Evolutionary conservation across 208 protist genomes (phyloP), one percentile per base, ranked within the genome.

Genomic region (Acanthamoeba triangularis): DNA sequence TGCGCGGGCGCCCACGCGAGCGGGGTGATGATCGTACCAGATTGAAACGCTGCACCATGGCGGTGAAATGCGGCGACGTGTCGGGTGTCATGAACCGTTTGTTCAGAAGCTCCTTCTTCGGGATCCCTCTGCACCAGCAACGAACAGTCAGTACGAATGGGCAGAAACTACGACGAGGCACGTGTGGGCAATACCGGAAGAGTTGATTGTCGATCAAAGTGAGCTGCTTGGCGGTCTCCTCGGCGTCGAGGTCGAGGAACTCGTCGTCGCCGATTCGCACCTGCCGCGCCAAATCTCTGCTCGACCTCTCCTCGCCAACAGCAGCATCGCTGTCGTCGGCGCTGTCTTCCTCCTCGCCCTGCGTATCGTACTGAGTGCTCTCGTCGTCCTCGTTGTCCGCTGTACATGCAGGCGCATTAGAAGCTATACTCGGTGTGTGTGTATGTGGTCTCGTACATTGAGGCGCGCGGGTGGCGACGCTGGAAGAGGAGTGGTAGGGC

Each of bases 11-110:
- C 54, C n/a, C 44, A 47, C 5, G 44, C 44, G 13, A 10, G 3
- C 0, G 44, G 7, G 44, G 13, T 3, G 44, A 47, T 3, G 1
- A 47, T 47, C 44, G 47, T 90, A 90, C 84, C 30, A 90, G 56
- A n/a, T 90, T 90, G 56, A 90, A 90, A 7, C 84, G 84, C n/a
- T 90, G n/a, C n/a, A 65, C 84, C 84, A 90, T 69, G 84, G 84
- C 84, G 25, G 84, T 65, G 41, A 90, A 90, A 25, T 90, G 84
- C 11, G 84, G 84, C n/a, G 84, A 14, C n/a, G 52, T 25, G 30
- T 90, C 84, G 16, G 84, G 18, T 0, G 7, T 47, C 84, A 90
- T 90, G 84, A 90, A 90, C 7, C 84, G 84, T n/a, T 90, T 90
- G 35, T 65, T 67, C 30, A 90, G 54, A 10, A 90, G 56, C 84